Conservation (phyloP, 306 rosid genomes). For the Prosopis cineraria region DNA sequence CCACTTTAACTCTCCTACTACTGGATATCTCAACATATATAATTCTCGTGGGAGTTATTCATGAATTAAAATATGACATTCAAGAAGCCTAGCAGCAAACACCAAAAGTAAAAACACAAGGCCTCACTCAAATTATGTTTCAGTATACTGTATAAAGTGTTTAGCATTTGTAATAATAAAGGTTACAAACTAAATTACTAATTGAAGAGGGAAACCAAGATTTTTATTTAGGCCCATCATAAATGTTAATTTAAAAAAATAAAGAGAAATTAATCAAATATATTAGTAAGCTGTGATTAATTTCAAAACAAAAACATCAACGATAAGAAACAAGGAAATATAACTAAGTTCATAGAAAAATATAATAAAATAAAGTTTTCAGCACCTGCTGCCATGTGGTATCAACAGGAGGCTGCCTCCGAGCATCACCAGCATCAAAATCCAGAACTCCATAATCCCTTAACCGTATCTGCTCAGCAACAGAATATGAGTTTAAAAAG, state of each 20-base stretch:
- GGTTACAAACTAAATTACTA: neutral
- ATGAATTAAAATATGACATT: neutral
- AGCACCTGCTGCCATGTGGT: constrained; percentile 99
- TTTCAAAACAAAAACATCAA: constrained; percentile 6
- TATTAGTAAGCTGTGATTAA: constrained; percentile 13
- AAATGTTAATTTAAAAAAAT: neutral
- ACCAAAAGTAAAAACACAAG: neutral
- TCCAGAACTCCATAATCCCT: constrained; percentile 96
- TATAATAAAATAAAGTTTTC: constrained; percentile 6
- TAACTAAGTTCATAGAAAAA: constrained; percentile 14
- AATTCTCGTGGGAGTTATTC: neutral
- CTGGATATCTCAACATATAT: neutral
- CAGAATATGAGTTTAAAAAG: constrained; percentile 26
- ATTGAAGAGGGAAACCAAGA: neutral
- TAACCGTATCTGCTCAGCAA: constrained; percentile 76
- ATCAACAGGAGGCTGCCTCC: constrained; percentile 98
- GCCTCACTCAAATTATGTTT: neutral
- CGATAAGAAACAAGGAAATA: neutral
- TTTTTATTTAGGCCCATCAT: neutral
- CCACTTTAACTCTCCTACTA: neutral
- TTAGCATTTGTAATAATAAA: neutral
- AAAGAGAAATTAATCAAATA: constrained; percentile 12
- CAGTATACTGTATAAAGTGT: neutral
- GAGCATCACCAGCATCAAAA: constrained; percentile 90
- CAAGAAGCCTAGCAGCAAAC: neutral